phyloP scores from a whole-genome alignment of 2,329 filamentous ascomycete species.

The Falciphora oryzae region DNA sequence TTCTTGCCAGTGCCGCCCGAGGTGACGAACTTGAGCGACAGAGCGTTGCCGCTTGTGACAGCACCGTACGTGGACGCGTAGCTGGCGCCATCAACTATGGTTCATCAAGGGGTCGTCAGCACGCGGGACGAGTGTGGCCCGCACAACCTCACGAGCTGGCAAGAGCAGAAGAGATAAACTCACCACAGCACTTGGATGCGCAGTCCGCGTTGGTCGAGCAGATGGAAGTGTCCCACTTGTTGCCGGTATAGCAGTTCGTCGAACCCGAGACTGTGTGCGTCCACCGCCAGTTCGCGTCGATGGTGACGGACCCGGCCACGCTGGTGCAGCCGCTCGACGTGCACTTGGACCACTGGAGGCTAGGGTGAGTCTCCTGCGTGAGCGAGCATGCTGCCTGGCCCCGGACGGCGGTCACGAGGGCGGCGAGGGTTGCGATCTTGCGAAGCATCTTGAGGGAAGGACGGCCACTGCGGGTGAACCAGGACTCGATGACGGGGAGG shows the following conservation, averaged over 20 bases:
- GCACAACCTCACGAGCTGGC: constrained; percentile 29
- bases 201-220: constrained; percentile 44
- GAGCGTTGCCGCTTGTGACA: constrained; percentile 38
- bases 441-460: constrained; percentile 19
- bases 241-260: constrained; percentile 54
- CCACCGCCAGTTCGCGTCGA: constrained; percentile 61
- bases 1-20: constrained; percentile 36
- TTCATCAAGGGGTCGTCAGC: constrained; percentile 38
- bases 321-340: constrained; percentile 44
- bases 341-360: constrained; percentile 48
- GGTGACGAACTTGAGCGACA: constrained; percentile 44
- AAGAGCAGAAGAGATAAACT: constrained; percentile 14
- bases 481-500: background rate
- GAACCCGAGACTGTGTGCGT: constrained; percentile 39
- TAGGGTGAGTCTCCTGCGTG: constrained; percentile 45
- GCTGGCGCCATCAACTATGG: constrained; percentile 38
- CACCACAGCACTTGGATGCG: constrained; percentile 42
- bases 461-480: background rate
- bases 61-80: constrained; percentile 48
- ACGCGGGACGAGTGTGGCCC: constrained; percentile 39
- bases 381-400: constrained; percentile 47
- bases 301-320: constrained; percentile 43
- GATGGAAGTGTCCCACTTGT: constrained; percentile 39
- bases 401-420: constrained; percentile 35
- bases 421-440: constrained; percentile 29